Evolutionary conservation across 192 early-diverging fungal species (phyloP), one percentile per base, ranked within the genome.

Genomic region (Dimargaris verticillata): DNA sequence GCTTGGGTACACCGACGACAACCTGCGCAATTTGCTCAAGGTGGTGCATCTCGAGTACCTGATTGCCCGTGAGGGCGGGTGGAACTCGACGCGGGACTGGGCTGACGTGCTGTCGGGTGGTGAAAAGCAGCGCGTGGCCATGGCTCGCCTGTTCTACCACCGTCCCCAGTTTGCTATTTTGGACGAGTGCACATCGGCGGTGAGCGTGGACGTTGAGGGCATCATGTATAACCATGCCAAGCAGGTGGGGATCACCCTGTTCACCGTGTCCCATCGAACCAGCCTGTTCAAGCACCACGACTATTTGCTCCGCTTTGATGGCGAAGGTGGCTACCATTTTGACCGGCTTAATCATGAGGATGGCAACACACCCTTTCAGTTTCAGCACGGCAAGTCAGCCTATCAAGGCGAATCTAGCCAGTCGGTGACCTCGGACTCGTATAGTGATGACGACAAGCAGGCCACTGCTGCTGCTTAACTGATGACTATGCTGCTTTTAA

Each of bases 101-200:
- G 84, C 83, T 59, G 85, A 91, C 67, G 91, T 89, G 22, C 76
- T 99, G n/a, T 87, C 92, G 17, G 96, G 93, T 61, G 96, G 96
- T 60, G 94, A 99, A 70, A 92, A 92, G 70, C 89, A 92, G 75
- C 81, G 88, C 53, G 88, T 98, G 66, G 89, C 89, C 18, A 92
- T 97, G 92, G 94, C 94, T 18, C 73, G 96, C 41, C 76, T 99
- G 60, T 97, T 94, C 71, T 99, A 96, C 78, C 96, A 99, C 72
- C 75, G 77, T 29, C 96, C 96, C 18, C 81, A 80, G 62, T 99
- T 84, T 72, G 96, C 93, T 43, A 93, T 99, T 75, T 73, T 98
- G 68, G 93, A 97, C 69, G 95, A 99, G 78, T 92, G 88, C 72
- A 88, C 84, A 25, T 82, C 73, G 52, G 81, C 94, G n/a, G 93